Base-by-base conservation (phyloP, 805 yeast species). In the Zygosaccharomyces gambellarensis region DNA sequence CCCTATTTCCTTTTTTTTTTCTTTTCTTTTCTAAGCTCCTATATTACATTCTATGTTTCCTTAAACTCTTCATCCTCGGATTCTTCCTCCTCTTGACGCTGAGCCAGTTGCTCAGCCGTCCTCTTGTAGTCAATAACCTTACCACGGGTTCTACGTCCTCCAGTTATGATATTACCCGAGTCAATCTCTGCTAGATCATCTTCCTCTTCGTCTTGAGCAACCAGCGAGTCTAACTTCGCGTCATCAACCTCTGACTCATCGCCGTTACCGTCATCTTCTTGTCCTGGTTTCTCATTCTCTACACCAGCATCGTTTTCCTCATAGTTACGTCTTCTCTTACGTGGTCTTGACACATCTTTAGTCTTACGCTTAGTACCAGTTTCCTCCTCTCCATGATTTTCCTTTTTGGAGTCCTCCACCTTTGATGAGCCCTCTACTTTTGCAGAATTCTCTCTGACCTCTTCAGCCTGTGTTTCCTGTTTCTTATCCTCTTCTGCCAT, bases 111-210 rank as follows among this genome's bases (percentile, higher is more conserved):
- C 57, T 80, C 85, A 19, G 89, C 87, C 12, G 95, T 89, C 69
- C 87, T 84, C 49, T 81, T 75, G 67, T 85, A 90, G 69, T 90
- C 97, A 58, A 90, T 85, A 17, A 84, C 85, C 62, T 83, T 85
- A 12, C 97, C 95, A 58, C 97, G 80, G 6, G 97, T 90, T 74
- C 97, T 86, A 70, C 95, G 78, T 11, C 95, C 94, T 14, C 80
- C 71, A n/a, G 85, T 76, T 56, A 89, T 89, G 64, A 90, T 89
- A 69, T 90, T 90, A 36, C 89, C 72, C 36, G 85, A 75, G 62
- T 87, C 95, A 57, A 90, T 87, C 68, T 85, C 95, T 31, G 77
- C 76, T 55, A 88, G 73, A 59, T 85, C 92, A 59, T 87, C 95
- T 31, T 86, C 94, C 22, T 81, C 88, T 12, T 81, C 87, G 19